Conservation (phyloP, 2,329 filamentous ascomycete genomes). For the Ceratocystis cubensis region DNA sequence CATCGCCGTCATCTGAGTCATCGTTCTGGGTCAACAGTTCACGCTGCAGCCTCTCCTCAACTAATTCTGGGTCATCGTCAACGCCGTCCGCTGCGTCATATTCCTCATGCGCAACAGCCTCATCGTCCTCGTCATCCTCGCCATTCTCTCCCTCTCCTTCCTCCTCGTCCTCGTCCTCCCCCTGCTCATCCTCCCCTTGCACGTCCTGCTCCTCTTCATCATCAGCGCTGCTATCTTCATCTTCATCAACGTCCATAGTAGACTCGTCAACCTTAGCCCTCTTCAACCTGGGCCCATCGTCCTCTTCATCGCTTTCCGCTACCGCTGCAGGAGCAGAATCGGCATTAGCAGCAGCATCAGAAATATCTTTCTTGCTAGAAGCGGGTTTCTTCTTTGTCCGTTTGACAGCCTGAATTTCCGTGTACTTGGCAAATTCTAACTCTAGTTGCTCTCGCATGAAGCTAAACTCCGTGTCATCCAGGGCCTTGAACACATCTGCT, state of each 20-base stretch:
- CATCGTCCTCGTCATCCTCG: constrained; percentile 35
- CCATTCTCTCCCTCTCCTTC: constrained; percentile 31
- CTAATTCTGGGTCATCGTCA: constrained; percentile 33
- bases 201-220: constrained; percentile 38
- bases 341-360: constrained; percentile 27
- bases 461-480: constrained; percentile 65
- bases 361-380: constrained; percentile 53
- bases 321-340: constrained; percentile 28
- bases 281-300: constrained; percentile 28
- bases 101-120: constrained; percentile 23
- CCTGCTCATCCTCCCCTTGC: constrained; percentile 29
- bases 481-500: constrained; percentile 60
- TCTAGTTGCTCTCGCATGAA: constrained; percentile 58
- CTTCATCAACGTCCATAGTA: constrained; percentile 28
- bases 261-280: constrained; percentile 37
- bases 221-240: constrained; percentile 33
- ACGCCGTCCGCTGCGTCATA: constrained; percentile 28
- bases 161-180: constrained; percentile 28
- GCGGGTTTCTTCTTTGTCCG: constrained; percentile 57
- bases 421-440: constrained; percentile 66
- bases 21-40: constrained; percentile 46
- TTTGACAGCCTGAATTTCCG: constrained; percentile 59
- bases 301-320: constrained; percentile 28
- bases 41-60: constrained; percentile 42
- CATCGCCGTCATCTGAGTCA: constrained; percentile 45